phyloP scores from a whole-genome alignment of 805 yeast genomes.

The Candida yuanshanica region DNA sequence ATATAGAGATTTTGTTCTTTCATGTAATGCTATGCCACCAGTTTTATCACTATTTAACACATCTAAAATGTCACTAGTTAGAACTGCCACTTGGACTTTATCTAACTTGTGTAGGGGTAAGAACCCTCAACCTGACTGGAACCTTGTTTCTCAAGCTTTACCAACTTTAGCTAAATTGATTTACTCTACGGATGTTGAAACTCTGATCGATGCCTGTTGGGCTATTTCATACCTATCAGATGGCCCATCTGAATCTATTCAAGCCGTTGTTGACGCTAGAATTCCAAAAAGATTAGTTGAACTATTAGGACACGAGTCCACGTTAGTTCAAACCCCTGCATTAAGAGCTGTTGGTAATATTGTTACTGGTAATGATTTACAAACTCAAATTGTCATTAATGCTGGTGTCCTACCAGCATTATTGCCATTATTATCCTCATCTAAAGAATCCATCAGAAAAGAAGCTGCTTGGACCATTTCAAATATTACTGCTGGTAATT shows the following conservation, averaged over 20 bases:
- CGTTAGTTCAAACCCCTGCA: slow-evolving; percentile 93
- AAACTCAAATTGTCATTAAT: slow-evolving; percentile 92
- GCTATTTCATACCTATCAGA: slow-evolving; percentile 93
- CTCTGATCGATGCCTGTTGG: slow-evolving; percentile 97
- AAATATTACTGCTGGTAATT: slow-evolving; percentile 95
- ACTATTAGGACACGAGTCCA: slow-evolving; percentile 75
- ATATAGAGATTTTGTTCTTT: slow-evolving; percentile 84
- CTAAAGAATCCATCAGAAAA: slow-evolving; percentile 88
- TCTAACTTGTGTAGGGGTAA: slow-evolving; percentile 96
- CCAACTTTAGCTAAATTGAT: slow-evolving; percentile 90
- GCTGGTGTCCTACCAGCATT: slow-evolving; percentile 87
- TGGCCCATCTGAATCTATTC: slow-evolving; percentile 89
- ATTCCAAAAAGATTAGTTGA: slow-evolving; percentile 93
- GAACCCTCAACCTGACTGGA: slow-evolving; percentile 95
- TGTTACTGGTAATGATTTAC: slow-evolving; percentile 93
- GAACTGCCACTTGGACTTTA: slow-evolving; percentile 98
- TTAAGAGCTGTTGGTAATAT: slow-evolving; percentile 96
- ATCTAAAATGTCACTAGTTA: slow-evolving; percentile 80
- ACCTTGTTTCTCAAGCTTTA: slow-evolving; percentile 73
- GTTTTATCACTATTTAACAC: slow-evolving; percentile 72
- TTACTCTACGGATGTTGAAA: slow-evolving; percentile 87
- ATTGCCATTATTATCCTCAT: slow-evolving; percentile 69
- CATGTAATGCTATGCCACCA: slow-evolving; percentile 85
- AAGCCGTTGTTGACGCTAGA: slow-evolving; percentile 94
- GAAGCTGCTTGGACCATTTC: slow-evolving; percentile 99